Evolutionary conservation across 1,284 basidiomycete genomes (phyloP), one percentile per base, ranked within the genome.

Genomic region (Tranzscheliella williamsii): DNA sequence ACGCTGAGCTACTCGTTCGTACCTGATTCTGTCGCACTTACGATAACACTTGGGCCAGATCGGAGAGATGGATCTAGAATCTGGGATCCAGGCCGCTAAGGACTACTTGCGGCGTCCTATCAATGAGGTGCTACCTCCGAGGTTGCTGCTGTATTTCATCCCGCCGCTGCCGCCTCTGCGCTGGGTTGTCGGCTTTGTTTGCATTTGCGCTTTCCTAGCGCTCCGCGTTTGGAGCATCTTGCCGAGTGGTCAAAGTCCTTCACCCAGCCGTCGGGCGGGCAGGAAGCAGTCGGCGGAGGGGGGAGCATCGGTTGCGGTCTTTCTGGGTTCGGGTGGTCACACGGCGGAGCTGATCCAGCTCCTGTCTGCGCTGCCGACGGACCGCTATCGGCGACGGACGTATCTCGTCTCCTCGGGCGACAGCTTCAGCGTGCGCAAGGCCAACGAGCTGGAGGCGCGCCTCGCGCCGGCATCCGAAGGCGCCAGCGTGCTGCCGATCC

Each of bases 341-440:
- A 96, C 93, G 5, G 86, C 85, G 57, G 95, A 99, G 81, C 87
- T 89, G 53, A 79, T 94, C 41, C 81, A 83, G 22, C 82, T 98
- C 16, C 66, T 90, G n/a, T 86, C 86, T 2, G 81, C 86, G 5
- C 79, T 98, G 30, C 86, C 94, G 72, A 86, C 87, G 47, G 71
- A 81, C 15, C 85, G 87, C 36, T 97, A 94, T 78, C 81, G 81
- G 1, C 86, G 85, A 12, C 82, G 94, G 39, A 85, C 83, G 23
- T 99, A 97, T 75, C 83, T 96, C 46, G 80, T 91, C 67, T 88
- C 88, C 56, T 82, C 88, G 44, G 91, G 88, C 1, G 94, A 98
- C 78, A 71, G 76, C 20, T 83, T 97, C 60, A 93, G 90, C 71
- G 80, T 83, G 21, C 80, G 82, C 46, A 92, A 92, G 75, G 90